These are phyloP conservation scores for Trichodelitschia bisporula DNA, from an alignment of 495 filamentous ascomycete genomes.

Conservation along the genomic window DNA sequence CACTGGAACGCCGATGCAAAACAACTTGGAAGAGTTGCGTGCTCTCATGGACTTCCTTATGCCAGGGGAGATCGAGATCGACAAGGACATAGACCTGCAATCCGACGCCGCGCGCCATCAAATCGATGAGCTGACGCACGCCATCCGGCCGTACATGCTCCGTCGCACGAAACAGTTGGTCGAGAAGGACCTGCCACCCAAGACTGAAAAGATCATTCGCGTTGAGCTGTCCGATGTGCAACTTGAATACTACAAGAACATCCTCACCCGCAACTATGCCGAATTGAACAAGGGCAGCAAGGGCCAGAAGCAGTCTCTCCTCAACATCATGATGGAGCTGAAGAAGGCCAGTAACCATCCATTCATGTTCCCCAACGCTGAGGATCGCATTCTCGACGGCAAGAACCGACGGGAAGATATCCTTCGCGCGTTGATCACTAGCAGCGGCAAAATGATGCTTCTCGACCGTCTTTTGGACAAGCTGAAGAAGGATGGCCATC, in stretches of 20 bases:
- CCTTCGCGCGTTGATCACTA: constrained; percentile 73
- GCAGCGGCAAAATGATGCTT: constrained; percentile 98
- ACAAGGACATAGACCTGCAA: constrained; percentile 66
- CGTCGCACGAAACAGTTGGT: constrained; percentile 95
- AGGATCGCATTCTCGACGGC: constrained; percentile 60
- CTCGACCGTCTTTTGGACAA: constrained; percentile 83
- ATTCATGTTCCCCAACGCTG: constrained; percentile 86
- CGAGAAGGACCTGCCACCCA: constrained; percentile 82
- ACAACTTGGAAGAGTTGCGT: constrained; percentile 76
- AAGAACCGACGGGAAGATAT: constrained; percentile 62
- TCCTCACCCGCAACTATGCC: constrained; percentile 86
- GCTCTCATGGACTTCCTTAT: constrained; percentile 90
- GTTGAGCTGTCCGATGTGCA: constrained; percentile 91
- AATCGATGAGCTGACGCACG: constrained; percentile 40
- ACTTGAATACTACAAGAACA: constrained; percentile 95
- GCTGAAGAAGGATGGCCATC: constrained; percentile 71
- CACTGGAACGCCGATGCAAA: constrained; percentile 93
- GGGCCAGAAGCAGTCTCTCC: constrained; percentile 75
- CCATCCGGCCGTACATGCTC: constrained; percentile 76
- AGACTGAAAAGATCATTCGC: constrained; percentile 95
- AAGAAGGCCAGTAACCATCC: constrained; percentile 98
- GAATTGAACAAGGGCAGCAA: constrained; percentile 73
- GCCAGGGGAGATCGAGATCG: constrained; percentile 64
- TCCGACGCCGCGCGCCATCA: constrained; percentile 43
- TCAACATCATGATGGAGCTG: constrained; percentile 99